These are phyloP conservation scores for Lepidium africanum DNA, from an alignment of 345 rosid species.

Conservation along the genomic window DNA sequence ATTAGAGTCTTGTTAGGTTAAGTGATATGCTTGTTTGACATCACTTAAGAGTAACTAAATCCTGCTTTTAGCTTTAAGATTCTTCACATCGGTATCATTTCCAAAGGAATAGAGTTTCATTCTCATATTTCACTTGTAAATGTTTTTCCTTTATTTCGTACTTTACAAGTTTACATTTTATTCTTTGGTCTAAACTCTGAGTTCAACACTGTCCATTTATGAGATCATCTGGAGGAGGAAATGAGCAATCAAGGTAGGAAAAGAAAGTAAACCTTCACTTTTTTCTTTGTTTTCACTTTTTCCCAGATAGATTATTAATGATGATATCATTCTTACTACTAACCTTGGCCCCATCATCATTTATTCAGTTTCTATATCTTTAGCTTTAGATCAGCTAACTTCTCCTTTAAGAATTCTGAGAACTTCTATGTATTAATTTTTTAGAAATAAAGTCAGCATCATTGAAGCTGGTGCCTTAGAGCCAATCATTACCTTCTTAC, in stretches of 20 bases:
- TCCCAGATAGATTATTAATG: neutral
- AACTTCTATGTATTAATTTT: conserved; percentile 4
- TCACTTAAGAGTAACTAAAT: too few species aligned
- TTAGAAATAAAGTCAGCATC: conserved; percentile 76
- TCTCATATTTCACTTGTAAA: too few species aligned
- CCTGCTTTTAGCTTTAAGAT: too few species aligned
- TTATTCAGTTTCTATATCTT: neutral
- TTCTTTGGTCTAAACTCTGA: conserved; percentile 6
- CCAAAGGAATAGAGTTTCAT: too few species aligned
- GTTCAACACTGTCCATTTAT: neutral
- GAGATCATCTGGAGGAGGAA: conserved; percentile 6
- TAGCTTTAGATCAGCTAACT: neutral
- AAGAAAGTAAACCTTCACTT: neutral
- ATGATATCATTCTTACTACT: neutral
- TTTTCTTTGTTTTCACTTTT: conserved; percentile 13
- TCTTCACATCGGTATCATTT: too few species aligned
- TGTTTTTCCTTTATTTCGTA: too few species aligned
- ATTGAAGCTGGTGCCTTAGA: conserved; percentile 83
- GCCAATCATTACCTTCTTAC: conserved; percentile 61
- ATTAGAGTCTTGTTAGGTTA: neutral
- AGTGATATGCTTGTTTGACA: too few species aligned
- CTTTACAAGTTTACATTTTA: too few species aligned
- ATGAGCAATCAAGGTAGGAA: conserved; percentile 1
- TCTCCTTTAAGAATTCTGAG: neutral
- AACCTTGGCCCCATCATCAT: neutral